Conservation (phyloP, 129 eudicot genomes). For the Apium graveolens region DNA sequence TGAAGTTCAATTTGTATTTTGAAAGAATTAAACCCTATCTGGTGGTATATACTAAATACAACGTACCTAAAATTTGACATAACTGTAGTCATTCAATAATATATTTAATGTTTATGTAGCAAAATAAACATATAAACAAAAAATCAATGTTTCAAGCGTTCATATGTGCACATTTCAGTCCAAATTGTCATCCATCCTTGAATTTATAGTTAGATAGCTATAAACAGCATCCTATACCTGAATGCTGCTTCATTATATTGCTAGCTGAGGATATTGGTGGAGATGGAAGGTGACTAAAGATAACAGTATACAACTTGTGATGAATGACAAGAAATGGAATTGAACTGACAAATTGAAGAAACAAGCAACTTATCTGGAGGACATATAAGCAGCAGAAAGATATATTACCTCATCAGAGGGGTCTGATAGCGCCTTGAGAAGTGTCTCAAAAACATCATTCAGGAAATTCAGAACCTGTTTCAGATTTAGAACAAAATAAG, state of each 20-base stretch:
- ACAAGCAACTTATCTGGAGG: neutral
- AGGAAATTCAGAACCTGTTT: conserved; percentile 41
- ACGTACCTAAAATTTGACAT: neutral
- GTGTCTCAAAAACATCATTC: conserved; percentile 47
- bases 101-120: neutral
- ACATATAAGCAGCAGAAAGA: neutral
- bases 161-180: neutral
- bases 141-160: neutral
- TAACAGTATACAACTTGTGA: neutral
- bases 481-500: conserved; percentile 10
- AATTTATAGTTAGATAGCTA: neutral
- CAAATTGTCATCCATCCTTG: neutral
- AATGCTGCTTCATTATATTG: neutral
- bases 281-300: neutral
- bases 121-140: neutral
- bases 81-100: neutral
- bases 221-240: neutral
- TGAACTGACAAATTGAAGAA: neutral
- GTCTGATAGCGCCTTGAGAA: conserved; percentile 53
- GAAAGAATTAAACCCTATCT: neutral
- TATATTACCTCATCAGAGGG: conserved; percentile 49
- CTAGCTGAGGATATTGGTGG: neutral
- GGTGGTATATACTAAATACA: neutral
- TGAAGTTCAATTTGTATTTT: neutral
- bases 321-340: neutral